Base-by-base conservation (phyloP, 2,329 filamentous ascomycete genomes). In the Xylariaceae sp. region DNA sequence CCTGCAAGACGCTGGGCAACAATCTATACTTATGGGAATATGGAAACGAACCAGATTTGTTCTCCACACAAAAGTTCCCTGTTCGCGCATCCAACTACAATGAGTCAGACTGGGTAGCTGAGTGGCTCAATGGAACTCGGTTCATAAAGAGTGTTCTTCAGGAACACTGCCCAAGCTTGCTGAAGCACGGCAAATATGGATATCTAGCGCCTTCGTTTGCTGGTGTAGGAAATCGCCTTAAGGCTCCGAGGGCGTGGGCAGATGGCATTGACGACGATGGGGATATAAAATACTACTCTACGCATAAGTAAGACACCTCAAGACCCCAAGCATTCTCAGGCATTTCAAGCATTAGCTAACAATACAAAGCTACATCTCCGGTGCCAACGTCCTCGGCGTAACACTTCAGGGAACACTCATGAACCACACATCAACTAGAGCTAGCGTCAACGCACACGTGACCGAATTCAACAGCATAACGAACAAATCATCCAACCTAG, bases 11-110 rank as follows among this genome's bases (percentile, higher is more conserved):
- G 3, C 67, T 87, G 0, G 69, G 71, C 2, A 66, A 67, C 11
- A 76, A 74, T 6, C 67, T 85, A 6, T 74, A 80, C 22, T 70
- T 71, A 55, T 87, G 80, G 80, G 81, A 84, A 61, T 80, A 86
- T 57, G 83, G 84, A 38, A 87, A 87, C 60, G 83, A 86, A 64
- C 81, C 82, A 0, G 82, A 87, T 63, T 66, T 86, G 7, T 86
- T 71, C 65, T 75, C 77, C 16, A 77, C 74, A 1, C 78, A 75
- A 2, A 78, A 81, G 56, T 75, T 77, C 0, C 69, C 73, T 0
- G 75, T 82, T 17, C 68, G 82, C n/a, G 76, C 81, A 1, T 28
- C 70, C 0, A 69, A 62, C 28, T 86, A 80, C 75, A 76, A 75
- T 49, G 83, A 85, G 60, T 66, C 65, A 14, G 70, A 73, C 31